Base-by-base conservation (phyloP, 768 basidiomycete genomes). In the Lactarius deliciosus region DNA sequence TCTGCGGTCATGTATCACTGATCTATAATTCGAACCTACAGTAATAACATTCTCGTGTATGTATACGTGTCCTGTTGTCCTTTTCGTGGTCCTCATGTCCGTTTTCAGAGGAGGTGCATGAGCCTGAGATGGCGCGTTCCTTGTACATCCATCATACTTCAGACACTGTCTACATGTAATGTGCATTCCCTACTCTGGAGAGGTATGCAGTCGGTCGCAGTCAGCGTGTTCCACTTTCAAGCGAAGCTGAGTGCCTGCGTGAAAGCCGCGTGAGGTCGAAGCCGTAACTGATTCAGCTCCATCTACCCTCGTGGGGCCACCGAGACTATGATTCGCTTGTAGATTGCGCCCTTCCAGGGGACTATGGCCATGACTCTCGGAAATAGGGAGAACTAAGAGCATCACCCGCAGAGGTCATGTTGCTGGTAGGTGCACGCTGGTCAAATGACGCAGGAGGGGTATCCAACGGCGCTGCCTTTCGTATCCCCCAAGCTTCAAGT, bases 1-100 rank as follows among this genome's bases (percentile, higher is more conserved):
- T 36, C 53, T 38, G 18, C 57, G 20, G 59, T 59, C 15, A 55
- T 55, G 63, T 9, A 10, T 58, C 20, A 64, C 68, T 72, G 61
- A 74, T 72, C 53, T 58, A 72, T 28, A 70, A 58, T 8, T 40
- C 16, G 2, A 50, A 38, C 36, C 63, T 64, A 16, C 73, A 96
- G 94, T 85, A 97, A 96, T 81, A 96, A 97, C 77, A 97, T 97
- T 73, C 86, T 97, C 69, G 95, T 97, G 95, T 97, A 85, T 74
- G 95, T 93, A 57, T 61, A 41, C 63, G 34, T 34, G 5, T 56
- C 40, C 54, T 60, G 28, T 20, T 36, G 18, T 5, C 3, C 8
- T 11, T 28, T 2, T 20, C 55, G 41, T 54, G 36, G 54, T 58
- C 66, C 74, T 79, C 73, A 66, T 73, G 60, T 50, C 9, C 54